Conservation (phyloP, 208 protist genomes). For the Acanthamoeba divionensis region DNA sequence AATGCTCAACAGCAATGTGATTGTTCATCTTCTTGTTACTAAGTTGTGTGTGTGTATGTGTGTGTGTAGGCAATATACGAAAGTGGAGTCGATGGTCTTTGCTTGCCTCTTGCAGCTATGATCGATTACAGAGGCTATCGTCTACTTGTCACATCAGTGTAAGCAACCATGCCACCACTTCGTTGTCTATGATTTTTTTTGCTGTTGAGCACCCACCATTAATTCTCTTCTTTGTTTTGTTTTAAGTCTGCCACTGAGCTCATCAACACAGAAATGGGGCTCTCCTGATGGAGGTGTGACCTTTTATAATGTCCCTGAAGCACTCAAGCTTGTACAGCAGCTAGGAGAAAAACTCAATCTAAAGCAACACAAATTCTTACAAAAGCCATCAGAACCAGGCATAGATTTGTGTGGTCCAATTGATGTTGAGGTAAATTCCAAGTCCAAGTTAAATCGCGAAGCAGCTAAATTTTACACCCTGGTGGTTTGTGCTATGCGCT, state of each 20-base stretch:
- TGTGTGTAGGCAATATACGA: background rate
- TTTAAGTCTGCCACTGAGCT: background rate
- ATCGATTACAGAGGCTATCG: conserved; percentile 50
- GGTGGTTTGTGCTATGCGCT: background rate
- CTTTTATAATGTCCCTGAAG: background rate
- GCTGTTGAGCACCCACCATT: background rate
- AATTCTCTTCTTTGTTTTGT: background rate
- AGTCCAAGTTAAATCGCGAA: too few species aligned
- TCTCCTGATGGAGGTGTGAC: conserved; percentile 3
- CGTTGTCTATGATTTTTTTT: too few species aligned
- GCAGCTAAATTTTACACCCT: too few species aligned
- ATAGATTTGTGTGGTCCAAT: conserved; percentile 13
- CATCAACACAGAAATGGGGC: background rate
- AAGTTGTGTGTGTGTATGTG: too few species aligned
- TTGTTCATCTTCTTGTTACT: background rate
- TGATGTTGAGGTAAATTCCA: background rate
- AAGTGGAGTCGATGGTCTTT: background rate
- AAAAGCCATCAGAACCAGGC: background rate
- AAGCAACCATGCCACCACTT: background rate
- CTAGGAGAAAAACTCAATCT: background rate
- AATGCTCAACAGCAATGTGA: background rate
- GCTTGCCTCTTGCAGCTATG: conserved; percentile 1
- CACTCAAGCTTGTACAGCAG: background rate
- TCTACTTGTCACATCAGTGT: background rate
- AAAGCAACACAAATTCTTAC: background rate